Evolutionary conservation across 345 rosid genomes (phyloP), one percentile per base, ranked within the genome.

Genomic region (Durio zibethinus): DNA sequence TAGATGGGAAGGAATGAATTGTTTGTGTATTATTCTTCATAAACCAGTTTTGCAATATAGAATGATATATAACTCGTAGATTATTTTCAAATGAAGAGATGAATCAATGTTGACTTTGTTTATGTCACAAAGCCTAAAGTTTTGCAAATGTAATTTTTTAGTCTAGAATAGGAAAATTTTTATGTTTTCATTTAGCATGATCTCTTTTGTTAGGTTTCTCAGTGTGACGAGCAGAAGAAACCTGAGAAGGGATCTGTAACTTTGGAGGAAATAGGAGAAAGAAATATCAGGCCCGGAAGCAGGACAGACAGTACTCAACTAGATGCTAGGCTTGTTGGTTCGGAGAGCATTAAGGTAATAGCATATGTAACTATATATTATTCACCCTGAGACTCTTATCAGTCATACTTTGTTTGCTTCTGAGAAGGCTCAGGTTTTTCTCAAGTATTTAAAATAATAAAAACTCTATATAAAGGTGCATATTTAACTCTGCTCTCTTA

Each of bases 221-320:
- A 50, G 75, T 20, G 25, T 31, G 75, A 42, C 64, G 69, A 36
- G 79, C 85, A 87, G 89, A 87, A 83, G 76, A 89, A 73, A 66
- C 76, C 83, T 73, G 78, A 77, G 57, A 85, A 87, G 86, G 68
- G 62, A 72, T 65, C 86, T 50, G 4, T 42, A 48, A 54, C 75
- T 42, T 77, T 83, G 0, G 89, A 90, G 80, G 84, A 84, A 82
- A 71, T 80, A 76, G 84, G 67, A 65, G 75, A 72, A 59, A 88
- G 75, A 80, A 85, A 88, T 68, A 70, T 54, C 35, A 57, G 67
- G 61, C 77, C 42, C 50, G 82, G 72, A 75, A 87, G 84, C 70
- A 79, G 71, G 79, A 78, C 53, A 3, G 78, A 56, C 65, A 65
- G 70, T 80, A 83, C 76, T 69, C 74, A 21, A 74, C 75, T 33